Evolutionary conservation across 257 asterid species (phyloP), one percentile per base, ranked within the genome.

Genomic region (Linaria vulgaris): DNA sequence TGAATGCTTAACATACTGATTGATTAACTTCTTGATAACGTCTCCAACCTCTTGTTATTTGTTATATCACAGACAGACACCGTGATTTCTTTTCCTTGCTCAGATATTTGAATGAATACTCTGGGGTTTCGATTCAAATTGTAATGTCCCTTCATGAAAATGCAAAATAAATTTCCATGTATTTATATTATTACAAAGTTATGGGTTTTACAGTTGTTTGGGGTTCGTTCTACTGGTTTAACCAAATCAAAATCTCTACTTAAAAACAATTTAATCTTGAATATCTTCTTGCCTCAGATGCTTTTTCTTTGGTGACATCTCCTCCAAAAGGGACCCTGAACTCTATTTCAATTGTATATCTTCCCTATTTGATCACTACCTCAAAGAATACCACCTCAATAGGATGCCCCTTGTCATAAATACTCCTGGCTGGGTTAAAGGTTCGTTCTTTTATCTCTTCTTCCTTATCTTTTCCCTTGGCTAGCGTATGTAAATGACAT

Each of bases 371-470:
- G 95, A 90, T 57, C 72, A 87, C 78, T 92, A 87, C 76, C 67
- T 67, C 64, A 76, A 80, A 66, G 74, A 78, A 64, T 77, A 60
- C 72, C 39, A n/a, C n/a, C n/a, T n/a, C n/a, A n/a, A n/a, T n/a
- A n/a, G 77, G 41, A 46, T 83, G 58, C 97, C 99, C 12, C 86
- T 89, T 73, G 87, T 92, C 69, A 77, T 92, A 70, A 92, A 92
- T 83, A 89, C 99, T 63, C 85, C 94, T 3, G 99, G 97, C 62
- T 92, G 99, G 99, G 97, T 92, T 37, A 92, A 92, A 88, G 99
- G 97, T 84, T 71, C 54, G 69, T 44, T n/a, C n/a, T n/a, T n/a
- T 27, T 34, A 22, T 65, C 34, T 66, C 24, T 48, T n/a, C n/a
- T n/a, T n/a, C n/a, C n/a, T n/a, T n/a, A n/a, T n/a, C n/a, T n/a